These are phyloP conservation scores for Cryptosporidium bovis DNA, from an alignment of 169 alveolate species.

Conservation along the genomic window DNA sequence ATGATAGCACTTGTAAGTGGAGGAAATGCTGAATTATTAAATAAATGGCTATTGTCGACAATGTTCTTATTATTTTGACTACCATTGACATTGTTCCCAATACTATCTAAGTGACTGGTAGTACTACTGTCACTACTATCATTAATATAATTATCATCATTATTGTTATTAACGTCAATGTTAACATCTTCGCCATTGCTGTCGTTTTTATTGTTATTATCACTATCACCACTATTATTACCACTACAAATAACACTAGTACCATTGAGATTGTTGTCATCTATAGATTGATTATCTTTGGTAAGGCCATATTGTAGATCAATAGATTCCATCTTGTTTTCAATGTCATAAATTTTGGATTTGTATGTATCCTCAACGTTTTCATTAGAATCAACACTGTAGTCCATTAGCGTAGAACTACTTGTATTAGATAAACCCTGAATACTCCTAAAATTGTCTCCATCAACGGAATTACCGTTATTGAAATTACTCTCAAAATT, in stretches of 20 bases:
- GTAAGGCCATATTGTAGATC: too few species aligned
- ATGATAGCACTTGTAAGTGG: conserved; percentile 66
- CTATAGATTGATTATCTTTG: too few species aligned
- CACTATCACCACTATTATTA: neutral
- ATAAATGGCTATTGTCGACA: conserved; percentile 13
- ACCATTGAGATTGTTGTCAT: neutral
- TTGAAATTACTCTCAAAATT: too few species aligned
- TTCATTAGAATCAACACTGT: too few species aligned
- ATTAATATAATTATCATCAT: conserved; percentile 5
- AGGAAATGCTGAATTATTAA: conserved; percentile 71
- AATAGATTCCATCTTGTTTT: too few species aligned
- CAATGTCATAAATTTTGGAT: too few species aligned
- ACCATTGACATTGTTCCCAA: neutral
- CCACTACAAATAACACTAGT: neutral
- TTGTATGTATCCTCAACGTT: too few species aligned
- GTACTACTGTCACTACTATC: neutral
- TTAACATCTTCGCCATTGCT: neutral
- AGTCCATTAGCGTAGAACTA: neutral
- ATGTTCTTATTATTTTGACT: conserved; percentile 10
- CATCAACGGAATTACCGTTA: too few species aligned
- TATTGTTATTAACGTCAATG: neutral
- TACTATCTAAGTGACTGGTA: neutral
- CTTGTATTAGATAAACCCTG: neutral
- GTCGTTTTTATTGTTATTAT: neutral
- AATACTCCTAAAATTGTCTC: too few species aligned